These are phyloP conservation scores for Opeltia flavorubescens DNA, from an alignment of 495 filamentous ascomycete genomes.

Conservation along the genomic window DNA sequence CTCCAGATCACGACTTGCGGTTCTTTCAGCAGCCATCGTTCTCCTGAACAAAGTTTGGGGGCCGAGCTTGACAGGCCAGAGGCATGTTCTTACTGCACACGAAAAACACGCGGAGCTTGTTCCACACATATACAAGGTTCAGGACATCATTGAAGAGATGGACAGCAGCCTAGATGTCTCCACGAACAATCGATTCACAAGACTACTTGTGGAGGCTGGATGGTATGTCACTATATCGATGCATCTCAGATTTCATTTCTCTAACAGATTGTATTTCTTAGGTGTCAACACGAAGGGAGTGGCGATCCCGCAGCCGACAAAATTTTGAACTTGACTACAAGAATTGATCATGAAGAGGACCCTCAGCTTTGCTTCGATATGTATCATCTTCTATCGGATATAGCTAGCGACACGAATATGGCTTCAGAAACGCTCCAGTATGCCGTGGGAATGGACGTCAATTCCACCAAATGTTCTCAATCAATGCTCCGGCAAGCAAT, in stretches of 20 bases:
- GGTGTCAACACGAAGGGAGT: neutral
- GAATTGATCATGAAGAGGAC: slow-evolving; percentile 1
- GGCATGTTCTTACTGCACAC: slow-evolving; percentile 14
- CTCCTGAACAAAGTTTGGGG: slow-evolving; percentile 16
- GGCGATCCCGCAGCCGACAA: slow-evolving; percentile 1
- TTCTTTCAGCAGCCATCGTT: slow-evolving; percentile 12
- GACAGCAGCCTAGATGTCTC: neutral
- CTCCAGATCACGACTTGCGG: slow-evolving; percentile 1
- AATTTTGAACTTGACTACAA: neutral
- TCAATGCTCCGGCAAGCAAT: slow-evolving; percentile 7
- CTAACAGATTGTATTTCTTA: neutral
- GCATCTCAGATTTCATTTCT: neutral
- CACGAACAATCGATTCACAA: slow-evolving; percentile 7
- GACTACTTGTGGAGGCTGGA: slow-evolving; percentile 6
- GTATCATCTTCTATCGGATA: neutral
- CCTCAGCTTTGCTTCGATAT: slow-evolving; percentile 1
- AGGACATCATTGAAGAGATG: neutral
- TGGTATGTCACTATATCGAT: slow-evolving; percentile 1
- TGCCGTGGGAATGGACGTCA: neutral
- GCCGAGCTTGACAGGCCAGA: slow-evolving; percentile 8
- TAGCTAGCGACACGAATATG: slow-evolving; percentile 1
- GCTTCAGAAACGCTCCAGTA: slow-evolving; percentile 2
- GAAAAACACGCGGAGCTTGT: slow-evolving; percentile 12
- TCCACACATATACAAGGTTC: slow-evolving; percentile 6
- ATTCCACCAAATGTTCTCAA: neutral